phyloP scores from a whole-genome alignment of 495 filamentous ascomycete species.

The Neurospora discreta region DNA sequence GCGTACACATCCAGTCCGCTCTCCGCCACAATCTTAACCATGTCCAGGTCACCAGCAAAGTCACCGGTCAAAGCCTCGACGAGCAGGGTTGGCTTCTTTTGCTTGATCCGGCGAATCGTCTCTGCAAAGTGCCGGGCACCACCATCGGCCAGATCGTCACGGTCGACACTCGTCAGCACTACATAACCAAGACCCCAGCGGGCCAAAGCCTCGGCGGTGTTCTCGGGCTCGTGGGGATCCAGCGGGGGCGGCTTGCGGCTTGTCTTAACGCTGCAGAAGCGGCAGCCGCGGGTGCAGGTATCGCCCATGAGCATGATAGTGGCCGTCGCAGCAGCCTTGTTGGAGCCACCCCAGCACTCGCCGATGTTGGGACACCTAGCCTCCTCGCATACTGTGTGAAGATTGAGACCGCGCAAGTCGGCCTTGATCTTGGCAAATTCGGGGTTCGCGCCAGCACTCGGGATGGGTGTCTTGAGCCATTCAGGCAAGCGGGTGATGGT shows the following conservation, averaged over 20 bases:
- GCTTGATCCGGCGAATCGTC: conserved; percentile 88
- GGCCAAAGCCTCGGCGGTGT: conserved; percentile 85
- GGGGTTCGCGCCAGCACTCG: conserved; percentile 49
- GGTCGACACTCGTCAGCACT: conserved; percentile 84
- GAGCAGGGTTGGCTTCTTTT: conserved; percentile 70
- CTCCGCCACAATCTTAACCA: conserved; percentile 68
- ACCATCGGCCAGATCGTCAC: conserved; percentile 83
- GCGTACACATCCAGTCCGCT: conserved; percentile 94
- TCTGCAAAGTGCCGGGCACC: conserved; percentile 88
- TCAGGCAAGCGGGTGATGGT: conserved; percentile 83
- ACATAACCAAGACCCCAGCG: conserved; percentile 95
- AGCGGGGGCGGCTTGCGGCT: conserved; percentile 64
- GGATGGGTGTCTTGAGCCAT: conserved; percentile 95
- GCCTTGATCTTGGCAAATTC: conserved; percentile 91
- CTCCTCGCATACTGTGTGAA: conserved; percentile 97
- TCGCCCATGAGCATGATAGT: conserved; percentile 99
- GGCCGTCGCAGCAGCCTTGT: conserved; percentile 83
- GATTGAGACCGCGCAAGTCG: conserved; percentile 75
- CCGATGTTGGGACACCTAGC: conserved; percentile 94
- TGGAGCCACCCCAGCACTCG: conserved; percentile 89
- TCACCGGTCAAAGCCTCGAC: conserved; percentile 96
- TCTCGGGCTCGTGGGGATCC: conserved; percentile 92
- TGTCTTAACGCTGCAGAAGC: conserved; percentile 96
- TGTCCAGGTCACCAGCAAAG: conserved; percentile 69
- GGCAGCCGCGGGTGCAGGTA: conserved; percentile 91